A percentile compares a stretch with the other conserved stretches of the same genome.
Conservation (phyloP, 2,329 filamentous ascomycete genomes). For the Neofusicoccum laricinum region DNA sequence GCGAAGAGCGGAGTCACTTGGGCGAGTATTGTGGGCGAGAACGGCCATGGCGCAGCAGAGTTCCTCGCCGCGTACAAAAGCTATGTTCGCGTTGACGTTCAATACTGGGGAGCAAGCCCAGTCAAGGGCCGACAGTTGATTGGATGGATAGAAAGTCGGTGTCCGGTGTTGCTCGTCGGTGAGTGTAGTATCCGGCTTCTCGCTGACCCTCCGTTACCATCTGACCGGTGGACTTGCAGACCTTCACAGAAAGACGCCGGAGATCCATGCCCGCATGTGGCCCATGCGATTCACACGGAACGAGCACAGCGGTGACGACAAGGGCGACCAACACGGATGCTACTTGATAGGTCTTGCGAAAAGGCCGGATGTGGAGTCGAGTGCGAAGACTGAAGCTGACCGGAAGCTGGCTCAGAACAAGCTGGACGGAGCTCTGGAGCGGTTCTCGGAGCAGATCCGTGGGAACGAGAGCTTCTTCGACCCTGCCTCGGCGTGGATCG, state of each 20-base stretch:
- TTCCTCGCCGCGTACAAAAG: slow-evolving; percentile 54
- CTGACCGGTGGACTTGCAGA: slow-evolving; percentile 38
- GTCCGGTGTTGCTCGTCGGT: slow-evolving; percentile 58
- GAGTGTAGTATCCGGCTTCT: slow-evolving; percentile 34
- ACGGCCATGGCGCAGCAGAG: slow-evolving; percentile 33
- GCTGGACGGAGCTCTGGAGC: slow-evolving; percentile 38
- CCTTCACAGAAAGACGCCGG: slow-evolving; percentile 52
- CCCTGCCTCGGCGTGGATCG: slow-evolving; percentile 32
- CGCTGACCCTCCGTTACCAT: not conserved
- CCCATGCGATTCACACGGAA: slow-evolving; percentile 53
- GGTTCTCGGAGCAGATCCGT: slow-evolving; percentile 35
- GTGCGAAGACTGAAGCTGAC: slow-evolving; percentile 32
- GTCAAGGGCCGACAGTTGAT: slow-evolving; percentile 55
- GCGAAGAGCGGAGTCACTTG: slow-evolving; percentile 34
- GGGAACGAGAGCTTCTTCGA: slow-evolving; percentile 37
- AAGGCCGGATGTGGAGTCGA: not conserved
- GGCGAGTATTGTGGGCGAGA: slow-evolving; percentile 39
- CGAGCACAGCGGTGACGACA: slow-evolving; percentile 19
- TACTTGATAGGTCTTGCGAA: slow-evolving; percentile 59
- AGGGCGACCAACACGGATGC: slow-evolving; percentile 55
- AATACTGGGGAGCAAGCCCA: slow-evolving; percentile 63
- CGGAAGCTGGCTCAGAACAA: slow-evolving; percentile 42
- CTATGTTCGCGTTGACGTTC: slow-evolving; percentile 61
- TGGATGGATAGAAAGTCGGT: slow-evolving; percentile 63
- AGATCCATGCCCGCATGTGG: slow-evolving; percentile 59